Base-by-base conservation (phyloP, 2,329 filamentous ascomycete species). In the Ceratocystis papillata region DNA sequence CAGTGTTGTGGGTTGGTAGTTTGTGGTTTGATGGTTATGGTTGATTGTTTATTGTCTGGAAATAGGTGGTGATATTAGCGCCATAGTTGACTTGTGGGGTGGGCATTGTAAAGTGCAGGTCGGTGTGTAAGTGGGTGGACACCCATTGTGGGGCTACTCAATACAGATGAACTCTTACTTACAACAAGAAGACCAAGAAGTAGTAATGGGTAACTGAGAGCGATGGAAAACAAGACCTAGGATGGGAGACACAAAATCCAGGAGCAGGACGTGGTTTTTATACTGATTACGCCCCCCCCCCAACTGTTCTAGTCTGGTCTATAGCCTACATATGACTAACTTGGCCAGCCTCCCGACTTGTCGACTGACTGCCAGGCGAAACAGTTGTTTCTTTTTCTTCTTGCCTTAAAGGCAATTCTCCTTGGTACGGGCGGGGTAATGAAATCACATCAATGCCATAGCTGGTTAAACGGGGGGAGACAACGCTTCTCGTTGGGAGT, bases 1-100 rank as follows among this genome's bases (percentile, higher is more conserved):
- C 60, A 41, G 60, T 68, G 37, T 67, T 63, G 65, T 25, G 63
- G 37, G 10, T 12, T 62, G 20, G 30, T 46, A 17, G 33, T 48
- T 37, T 30, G 12, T 30, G 30, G 57, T 60, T 48, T 48, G 30
- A 61, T 33, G 10, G 20, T 33, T 7, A 28, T 17, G 28, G 30
- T n/a, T 33, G 30, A 5, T 37, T 37, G 37, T 4, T 41, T 41
- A 5, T 28, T 45, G 60, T 41, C 44, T 30, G 20, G 8, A 57
- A 45, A 28, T 53, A 25, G 48, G 25, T 28, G 48, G 20, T 30
- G 15, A 37, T 37, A 37, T 59, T 59, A 59, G 55, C 33, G 55
- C 4, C n/a, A 20, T 37, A 59, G 22, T 30, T 20, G 33, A 17
- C 7, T 17, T 44, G 50, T 59, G 63, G 44, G 55, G 63, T 53